A percentile compares a stretch with the other conserved stretches of the same genome.
These are phyloP conservation scores for Wolfiporia cocos DNA, from an alignment of 1,284 basidiomycete genomes.

Conservation along the genomic window DNA sequence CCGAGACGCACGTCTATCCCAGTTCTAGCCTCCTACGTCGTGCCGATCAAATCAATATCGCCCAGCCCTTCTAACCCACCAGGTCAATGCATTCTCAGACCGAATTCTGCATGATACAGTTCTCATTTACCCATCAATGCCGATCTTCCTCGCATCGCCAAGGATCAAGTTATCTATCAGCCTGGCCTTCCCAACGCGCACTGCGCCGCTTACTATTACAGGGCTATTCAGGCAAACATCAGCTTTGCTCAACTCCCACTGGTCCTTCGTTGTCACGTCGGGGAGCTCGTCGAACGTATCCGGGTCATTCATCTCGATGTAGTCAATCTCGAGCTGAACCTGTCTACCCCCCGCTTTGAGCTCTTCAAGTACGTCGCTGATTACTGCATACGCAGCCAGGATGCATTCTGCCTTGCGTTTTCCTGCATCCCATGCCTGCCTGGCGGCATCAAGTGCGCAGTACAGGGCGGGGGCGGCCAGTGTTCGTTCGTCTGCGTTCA, in stretches of 20 bases:
- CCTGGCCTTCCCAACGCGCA: conserved; percentile 85
- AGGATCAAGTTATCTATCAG: conserved; percentile 92
- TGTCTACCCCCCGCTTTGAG: conserved; percentile 17
- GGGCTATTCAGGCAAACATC: conserved; percentile 27
- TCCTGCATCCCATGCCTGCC: conserved; percentile 46
- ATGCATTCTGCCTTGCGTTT: conserved; percentile 51
- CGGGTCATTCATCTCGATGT: conserved; percentile 86
- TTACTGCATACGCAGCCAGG: conserved; percentile 33
- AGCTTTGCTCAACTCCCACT: conserved; percentile 17
- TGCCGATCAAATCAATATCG: no score
- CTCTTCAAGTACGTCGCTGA: conserved; percentile 28
- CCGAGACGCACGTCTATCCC: no score
- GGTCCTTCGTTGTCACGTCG: conserved; percentile 25
- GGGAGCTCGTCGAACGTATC: conserved; percentile 60
- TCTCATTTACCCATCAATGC: no score
- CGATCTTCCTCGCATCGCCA: conserved; percentile 37
- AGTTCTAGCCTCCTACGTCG: no score
- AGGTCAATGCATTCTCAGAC: no score
- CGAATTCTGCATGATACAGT: no score
- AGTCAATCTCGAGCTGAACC: conserved; percentile 71
- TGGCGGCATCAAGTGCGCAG: conserved; percentile 58
- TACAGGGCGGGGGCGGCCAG: conserved; percentile 70
- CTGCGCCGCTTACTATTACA: conserved; percentile 82
- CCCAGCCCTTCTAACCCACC: no score
- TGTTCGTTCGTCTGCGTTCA: conserved; percentile 56